Evolutionary conservation across 2,329 filamentous ascomycete species (phyloP), one percentile per base, ranked within the genome.

Genomic region (Xylariaceae sp.): DNA sequence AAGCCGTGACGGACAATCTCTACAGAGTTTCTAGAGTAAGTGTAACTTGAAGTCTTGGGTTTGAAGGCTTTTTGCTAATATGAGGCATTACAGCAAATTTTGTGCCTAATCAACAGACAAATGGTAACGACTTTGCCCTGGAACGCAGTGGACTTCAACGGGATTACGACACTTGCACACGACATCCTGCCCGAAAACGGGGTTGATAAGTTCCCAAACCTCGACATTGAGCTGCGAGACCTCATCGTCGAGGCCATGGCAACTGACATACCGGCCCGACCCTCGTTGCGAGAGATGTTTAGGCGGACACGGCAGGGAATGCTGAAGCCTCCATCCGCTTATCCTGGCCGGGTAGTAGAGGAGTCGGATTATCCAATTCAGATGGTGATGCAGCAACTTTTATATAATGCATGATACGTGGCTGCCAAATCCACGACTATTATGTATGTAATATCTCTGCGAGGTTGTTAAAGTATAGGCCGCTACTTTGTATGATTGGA

Each of bases 171-270:
- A 2, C 12, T 24, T 6, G 55, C 55, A 5, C 16, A n/a, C 23
- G 36, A 44, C 2, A 19, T 58, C 4, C 7, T 52, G 12, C 40
- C 53, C 9, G 1, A 2, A n/a, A 2, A 11, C n/a, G 36, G 26
- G 1, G 21, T 8, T 7, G 14, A 31, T 26, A n/a, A 6, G 3
- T 31, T 14, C 8, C 45, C 45, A 1, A 4, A 24, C 2, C 34
- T 58, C 3, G 56, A 58, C 28, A 11, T 24, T 6, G 50, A 58
- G 1, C 21, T 58, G 24, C 50, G 50, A 26, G 5, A n/a, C 4
- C 40, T 58, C 11, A 17, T 58, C 1, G 17, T 11, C 11, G 45
- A 46, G 14, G 21, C 17, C 9, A 12, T 49, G 41, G 26, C 29
- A 3, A 14, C 24, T 2, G 14, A 28, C 3, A 7, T 14, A 8